Base-by-base conservation (phyloP, 495 filamentous ascomycete species). In the Amorphotheca resinae region DNA sequence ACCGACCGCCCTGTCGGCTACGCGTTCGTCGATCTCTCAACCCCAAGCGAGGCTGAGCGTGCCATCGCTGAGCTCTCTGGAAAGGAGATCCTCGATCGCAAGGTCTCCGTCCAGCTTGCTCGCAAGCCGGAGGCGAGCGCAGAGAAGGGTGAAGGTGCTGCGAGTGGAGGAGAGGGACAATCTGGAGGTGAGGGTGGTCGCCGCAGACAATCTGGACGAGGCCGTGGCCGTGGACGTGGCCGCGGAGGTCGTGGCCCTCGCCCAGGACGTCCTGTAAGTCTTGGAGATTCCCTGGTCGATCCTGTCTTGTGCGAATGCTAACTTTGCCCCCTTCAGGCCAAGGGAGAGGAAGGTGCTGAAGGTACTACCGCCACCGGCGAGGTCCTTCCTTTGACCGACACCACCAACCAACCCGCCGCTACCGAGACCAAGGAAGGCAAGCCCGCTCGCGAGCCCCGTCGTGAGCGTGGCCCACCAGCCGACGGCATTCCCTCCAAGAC, bases 401-500 rank as follows among this genome's bases (percentile, higher is more conserved):
- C 71, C 58, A 72, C 71, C 54, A 72, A 71, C 56, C 66, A 69
- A 54, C 11, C 33, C 16, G 40, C 58, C 56, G 58, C 61, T 55
- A 57, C 55, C 32, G 44, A 56, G 58, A 62, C 57, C 52, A 72
- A 71, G 64, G 45, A 45, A 14, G 38, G 22, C 25, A 52, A 53
- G 35, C 17, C 44, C 56, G 12, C 32, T 16, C 32, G 32, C 21
- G 14, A 38, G n/a, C 12, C 23, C 17, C 77, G 76, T 56, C 78
- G 77, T 51, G 72, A 95, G 72, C 88, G 91, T 59, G 91, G 91
- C 33, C 91, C 91, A 36, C 91, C 91, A 18, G 91, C 95, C 63
- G 93, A 98, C 63, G 91, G 91, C 47, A 87, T 98, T 55, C 86
- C 93, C 9, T 95, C 87, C 63, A 93, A 94, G 79, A 98, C 81